Conservation (phyloP, 139 green algal genomes). For the Picochlorum sp. region DNA sequence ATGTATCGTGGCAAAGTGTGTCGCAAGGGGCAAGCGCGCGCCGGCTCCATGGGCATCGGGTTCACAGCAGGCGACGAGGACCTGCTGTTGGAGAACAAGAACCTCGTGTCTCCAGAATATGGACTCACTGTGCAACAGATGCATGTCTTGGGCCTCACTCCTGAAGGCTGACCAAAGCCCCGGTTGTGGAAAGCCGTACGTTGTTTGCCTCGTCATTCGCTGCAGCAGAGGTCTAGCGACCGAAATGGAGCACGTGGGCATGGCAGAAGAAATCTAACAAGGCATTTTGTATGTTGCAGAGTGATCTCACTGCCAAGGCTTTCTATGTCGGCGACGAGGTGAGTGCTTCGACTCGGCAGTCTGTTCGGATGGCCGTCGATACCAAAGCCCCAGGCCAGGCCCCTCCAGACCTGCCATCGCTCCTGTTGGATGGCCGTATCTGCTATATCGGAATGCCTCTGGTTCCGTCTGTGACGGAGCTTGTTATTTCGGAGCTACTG, state of each 20-base stretch:
- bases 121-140: conserved; percentile 48
- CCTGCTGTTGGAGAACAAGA: not conserved
- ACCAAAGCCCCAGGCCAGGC: conserved; percentile 35
- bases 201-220: conserved; percentile 8
- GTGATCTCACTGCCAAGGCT: conserved; percentile 34
- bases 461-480: conserved; percentile 78
- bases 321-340: conserved; percentile 42
- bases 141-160: conserved; percentile 36
- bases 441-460: conserved; percentile 86
- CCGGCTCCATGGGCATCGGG: not conserved
- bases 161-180: conserved; percentile 7
- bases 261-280: not conserved
- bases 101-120: conserved; percentile 22
- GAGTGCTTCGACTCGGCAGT: conserved; percentile 16
- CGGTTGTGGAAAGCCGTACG: conserved; percentile 26
- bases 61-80: not conserved
- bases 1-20: no score
- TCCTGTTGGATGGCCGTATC: conserved; percentile 79
- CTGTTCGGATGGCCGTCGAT: conserved; percentile 30
- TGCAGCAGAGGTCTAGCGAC: no score
- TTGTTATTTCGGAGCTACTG: conserved; percentile 77
- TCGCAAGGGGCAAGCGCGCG: no score
- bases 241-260: not conserved
- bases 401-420: conserved; percentile 76
- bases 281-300: conserved; percentile 11